Evolutionary conservation across 2,329 filamentous ascomycete species (phyloP).

Genomic region (Gremmenia infestans): DNA sequence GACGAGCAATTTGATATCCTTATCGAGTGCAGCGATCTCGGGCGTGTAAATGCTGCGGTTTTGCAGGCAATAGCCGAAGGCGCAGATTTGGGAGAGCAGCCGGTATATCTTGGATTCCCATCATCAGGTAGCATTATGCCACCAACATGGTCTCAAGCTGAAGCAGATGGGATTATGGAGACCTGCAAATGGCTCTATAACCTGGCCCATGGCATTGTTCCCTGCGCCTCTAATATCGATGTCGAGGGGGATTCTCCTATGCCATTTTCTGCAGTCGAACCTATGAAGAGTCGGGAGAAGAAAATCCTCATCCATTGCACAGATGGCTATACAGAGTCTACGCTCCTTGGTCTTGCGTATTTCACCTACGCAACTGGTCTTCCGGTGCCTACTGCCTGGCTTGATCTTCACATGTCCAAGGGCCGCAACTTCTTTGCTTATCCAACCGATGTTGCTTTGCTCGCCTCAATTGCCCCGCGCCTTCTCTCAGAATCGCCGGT

Average conservation of each 20-base stretch:
- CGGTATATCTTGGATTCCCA: conserved; percentile 67
- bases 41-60: conserved; percentile 65
- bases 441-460: conserved; percentile 76
- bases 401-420: conserved; percentile 74
- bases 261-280: conserved; percentile 24
- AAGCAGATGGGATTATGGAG: conserved; percentile 78
- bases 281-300: conserved; percentile 33
- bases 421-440: conserved; percentile 95
- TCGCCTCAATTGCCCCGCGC: conserved; percentile 71
- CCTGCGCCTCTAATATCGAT: conserved; percentile 28
- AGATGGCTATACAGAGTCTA: conserved; percentile 94
- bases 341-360: conserved; percentile 84
- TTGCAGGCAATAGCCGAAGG: conserved; percentile 57
- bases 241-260: conserved; percentile 54
- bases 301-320: conserved; percentile 88
- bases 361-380: conserved; percentile 85
- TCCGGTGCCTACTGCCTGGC: conserved; percentile 79
- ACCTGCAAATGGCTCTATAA: conserved; percentile 89
- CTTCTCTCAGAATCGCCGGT: conserved; percentile 67
- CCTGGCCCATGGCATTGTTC: conserved; percentile 61
- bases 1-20: conserved; percentile 70
- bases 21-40: conserved; percentile 84
- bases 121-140: conserved; percentile 90
- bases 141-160: conserved; percentile 75
- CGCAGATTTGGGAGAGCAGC: conserved; percentile 36